These are phyloP conservation scores for Jacaranda mimosifolia DNA, from an alignment of 257 asterid genomes.

Conservation along the genomic window DNA sequence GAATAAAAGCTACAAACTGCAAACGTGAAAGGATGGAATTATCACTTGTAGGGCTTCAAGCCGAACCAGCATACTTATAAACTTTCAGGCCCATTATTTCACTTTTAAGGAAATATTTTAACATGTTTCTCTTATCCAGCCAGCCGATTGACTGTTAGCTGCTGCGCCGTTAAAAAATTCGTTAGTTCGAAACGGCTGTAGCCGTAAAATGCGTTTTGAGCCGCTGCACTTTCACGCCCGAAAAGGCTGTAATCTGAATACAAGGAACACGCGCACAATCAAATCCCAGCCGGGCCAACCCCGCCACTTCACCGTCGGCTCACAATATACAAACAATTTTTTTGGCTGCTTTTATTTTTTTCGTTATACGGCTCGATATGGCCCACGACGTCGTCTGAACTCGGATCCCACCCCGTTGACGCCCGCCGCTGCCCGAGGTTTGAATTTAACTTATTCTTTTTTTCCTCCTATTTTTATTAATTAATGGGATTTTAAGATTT, in stretches of 20 bases:
- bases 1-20: constrained; percentile 22
- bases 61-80: constrained; percentile 15
- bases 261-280: constrained; percentile 1
- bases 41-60: constrained; percentile 33
- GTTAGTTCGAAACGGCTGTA: background rate
- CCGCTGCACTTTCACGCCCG: background rate
- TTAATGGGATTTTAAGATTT: too few relatives aligned
- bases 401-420: constrained; percentile 20
- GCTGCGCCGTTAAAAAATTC: background rate
- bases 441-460: background rate
- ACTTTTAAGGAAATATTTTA: background rate
- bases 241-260: background rate
- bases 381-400: constrained; percentile 28
- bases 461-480: background rate
- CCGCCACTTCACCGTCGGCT: constrained; percentile 6
- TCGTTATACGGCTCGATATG: background rate
- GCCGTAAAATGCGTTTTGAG: background rate
- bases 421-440: background rate
- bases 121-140: background rate
- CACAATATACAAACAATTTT: background rate
- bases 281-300: background rate
- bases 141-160: background rate
- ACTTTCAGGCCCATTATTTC: constrained; percentile 26
- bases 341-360: background rate
- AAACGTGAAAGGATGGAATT: constrained; percentile 42